A percentile compares a stretch with the other conserved stretches of the same genome.
Evolutionary conservation across 495 filamentous ascomycete genomes (phyloP).

Genomic region (Tuber brumale): DNA sequence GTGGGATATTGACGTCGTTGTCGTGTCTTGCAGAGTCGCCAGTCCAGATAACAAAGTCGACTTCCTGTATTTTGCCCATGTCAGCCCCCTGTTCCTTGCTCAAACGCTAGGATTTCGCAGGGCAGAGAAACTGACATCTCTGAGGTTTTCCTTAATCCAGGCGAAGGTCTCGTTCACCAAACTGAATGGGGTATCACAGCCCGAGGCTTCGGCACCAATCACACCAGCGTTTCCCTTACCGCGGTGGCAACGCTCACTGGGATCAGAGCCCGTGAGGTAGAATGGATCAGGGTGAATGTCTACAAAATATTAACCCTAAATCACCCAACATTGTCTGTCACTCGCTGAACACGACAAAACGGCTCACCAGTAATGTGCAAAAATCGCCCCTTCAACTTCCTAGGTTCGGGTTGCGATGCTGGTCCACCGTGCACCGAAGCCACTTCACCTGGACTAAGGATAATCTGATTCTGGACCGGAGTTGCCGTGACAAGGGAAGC

Average conservation of each 20-base stretch:
- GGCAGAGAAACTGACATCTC: slow-evolving; percentile 47
- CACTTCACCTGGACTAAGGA: slow-evolving; percentile 21
- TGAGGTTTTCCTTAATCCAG: slow-evolving; percentile 82
- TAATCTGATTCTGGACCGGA: slow-evolving; percentile 21
- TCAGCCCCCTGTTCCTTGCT: slow-evolving; percentile 7
- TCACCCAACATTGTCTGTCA: background rate
- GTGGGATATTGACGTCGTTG: slow-evolving; percentile 77
- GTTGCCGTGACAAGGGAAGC: slow-evolving; percentile 11
- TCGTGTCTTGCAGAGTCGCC: slow-evolving; percentile 94
- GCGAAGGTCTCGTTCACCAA: slow-evolving; percentile 84
- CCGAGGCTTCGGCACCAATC: slow-evolving; percentile 75
- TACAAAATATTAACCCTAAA: slow-evolving; percentile 41
- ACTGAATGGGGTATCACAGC: slow-evolving; percentile 75
- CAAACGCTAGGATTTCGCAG: background rate
- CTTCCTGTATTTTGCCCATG: slow-evolving; percentile 42
- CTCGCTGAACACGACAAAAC: background rate
- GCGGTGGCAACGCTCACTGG: slow-evolving; percentile 69
- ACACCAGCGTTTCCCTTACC: slow-evolving; percentile 67
- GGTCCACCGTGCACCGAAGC: slow-evolving; percentile 14
- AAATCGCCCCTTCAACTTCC: slow-evolving; percentile 68
- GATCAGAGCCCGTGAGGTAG: slow-evolving; percentile 71
- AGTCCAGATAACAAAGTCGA: slow-evolving; percentile 98
- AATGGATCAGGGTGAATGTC: slow-evolving; percentile 85
- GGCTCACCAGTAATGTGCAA: slow-evolving; percentile 84
- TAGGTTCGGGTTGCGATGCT: slow-evolving; percentile 28